Base-by-base conservation (phyloP, 805 yeast species). In the Saccharomycopsis fodiens region DNA sequence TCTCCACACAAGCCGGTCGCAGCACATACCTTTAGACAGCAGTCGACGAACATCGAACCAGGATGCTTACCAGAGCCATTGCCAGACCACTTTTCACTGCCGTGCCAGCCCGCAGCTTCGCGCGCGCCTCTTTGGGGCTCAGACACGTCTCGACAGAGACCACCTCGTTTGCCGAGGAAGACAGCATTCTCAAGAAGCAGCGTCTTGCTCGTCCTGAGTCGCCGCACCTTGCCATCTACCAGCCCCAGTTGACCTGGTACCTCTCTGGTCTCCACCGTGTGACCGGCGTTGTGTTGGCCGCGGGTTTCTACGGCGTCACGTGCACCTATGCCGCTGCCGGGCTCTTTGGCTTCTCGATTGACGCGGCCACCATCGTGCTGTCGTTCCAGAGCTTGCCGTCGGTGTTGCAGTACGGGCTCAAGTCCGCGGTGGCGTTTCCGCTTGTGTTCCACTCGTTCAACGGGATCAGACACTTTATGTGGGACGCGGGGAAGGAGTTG, bases 401-500 rank as follows among this genome's bases (percentile, higher is more conserved):
- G 16, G 71, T 70, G 45, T 68, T 74, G 35, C 84, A 88, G 66
- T 55, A 75, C 48, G 68, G 72, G 20, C 67, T 78, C 48, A 93
- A 93, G 72, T 79, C 82, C 42, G 59, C 76, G 35, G 76, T 82
- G 59, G 78, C 93, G 6, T 76, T 76, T 70, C 89, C 96, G 54
- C 87, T 93, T 65, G 83, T 84, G 25, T 88, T 77, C 82, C 98
- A 93, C 67, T 59, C 75, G 39, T 77, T 72, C 62, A 87, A 89
- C 63, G 97, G 97, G 57, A 50, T 91, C 53, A 86, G 98, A 76
- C 98, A 93, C 65, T 69, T 91, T 65, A 60, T 85, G 46, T 93
- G 98, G 98, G 98, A 93, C 64, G 63, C 79, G 44, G 95, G 95
- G 63, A 72, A 69, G 55, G 85, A 82, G 65, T 74, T 91, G 61